phyloP scores from a whole-genome alignment of 2,329 filamentous ascomycete genomes.

The Pseudogymnoascus sp. region DNA sequence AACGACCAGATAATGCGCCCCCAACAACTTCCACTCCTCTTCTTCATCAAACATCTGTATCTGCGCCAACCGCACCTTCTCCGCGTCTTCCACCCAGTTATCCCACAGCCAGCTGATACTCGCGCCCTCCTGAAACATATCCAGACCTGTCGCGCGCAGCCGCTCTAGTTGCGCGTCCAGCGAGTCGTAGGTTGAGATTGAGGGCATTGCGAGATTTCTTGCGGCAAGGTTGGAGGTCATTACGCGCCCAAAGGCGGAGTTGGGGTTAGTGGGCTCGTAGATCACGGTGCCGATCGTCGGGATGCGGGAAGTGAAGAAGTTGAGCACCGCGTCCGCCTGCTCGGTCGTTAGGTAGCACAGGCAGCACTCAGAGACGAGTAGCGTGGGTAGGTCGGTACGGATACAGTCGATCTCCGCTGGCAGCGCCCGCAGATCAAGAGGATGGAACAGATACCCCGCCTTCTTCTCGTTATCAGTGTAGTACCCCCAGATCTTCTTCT shows the following conservation, averaged over 20 bases:
- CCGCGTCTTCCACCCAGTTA: conserved; percentile 58
- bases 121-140: conserved; percentile 44
- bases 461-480: background rate
- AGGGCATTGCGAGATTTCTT: conserved; percentile 77
- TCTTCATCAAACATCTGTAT: conserved; percentile 90
- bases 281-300: conserved; percentile 53
- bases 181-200: conserved; percentile 63
- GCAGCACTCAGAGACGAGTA: conserved; percentile 92
- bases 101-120: conserved; percentile 68
- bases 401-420: conserved; percentile 35
- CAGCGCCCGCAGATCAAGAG: conserved; percentile 30
- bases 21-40: conserved; percentile 85
- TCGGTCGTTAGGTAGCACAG: conserved; percentile 73
- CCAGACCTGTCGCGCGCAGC: conserved; percentile 60
- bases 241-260: conserved; percentile 80
- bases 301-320: conserved; percentile 52
- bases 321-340: conserved; percentile 56
- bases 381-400: conserved; percentile 59
- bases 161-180: conserved; percentile 61
- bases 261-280: conserved; percentile 81
- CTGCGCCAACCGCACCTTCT: conserved; percentile 71
- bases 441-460: conserved; percentile 40
- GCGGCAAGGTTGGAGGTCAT: conserved; percentile 87
- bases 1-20: conserved; percentile 79
- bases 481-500: background rate